Percentiles rank a stretch among this genome's conserved stretches.
Evolutionary conservation across 495 filamentous ascomycete genomes (phyloP).

Genomic region (Penicillium longicatenatum): DNA sequence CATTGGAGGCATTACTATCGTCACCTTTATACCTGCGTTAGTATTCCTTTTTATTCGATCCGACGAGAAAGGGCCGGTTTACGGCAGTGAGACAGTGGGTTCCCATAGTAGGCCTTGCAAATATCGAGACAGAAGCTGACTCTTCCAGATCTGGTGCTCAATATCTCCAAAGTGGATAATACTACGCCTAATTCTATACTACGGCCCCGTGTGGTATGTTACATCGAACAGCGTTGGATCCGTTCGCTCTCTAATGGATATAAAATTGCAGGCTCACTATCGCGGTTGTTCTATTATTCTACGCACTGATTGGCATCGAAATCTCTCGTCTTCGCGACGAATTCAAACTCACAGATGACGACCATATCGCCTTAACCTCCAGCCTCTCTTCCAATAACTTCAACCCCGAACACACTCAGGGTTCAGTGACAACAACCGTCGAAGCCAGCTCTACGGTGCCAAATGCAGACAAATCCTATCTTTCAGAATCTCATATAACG

Average conservation of each 20-base stretch:
- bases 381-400: slow-evolving; percentile 7
- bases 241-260: background rate
- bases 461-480: background rate
- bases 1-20: slow-evolving; percentile 32
- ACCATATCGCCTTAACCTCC: slow-evolving; percentile 30
- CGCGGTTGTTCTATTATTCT: slow-evolving; percentile 38
- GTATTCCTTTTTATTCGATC: slow-evolving; percentile 44
- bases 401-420: slow-evolving; percentile 14
- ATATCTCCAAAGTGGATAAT: slow-evolving; percentile 48
- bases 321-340: slow-evolving; percentile 41
- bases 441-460: slow-evolving; percentile 7
- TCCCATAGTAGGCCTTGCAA: too few relatives aligned
- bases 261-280: slow-evolving; percentile 39
- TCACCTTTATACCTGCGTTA: slow-evolving; percentile 46
- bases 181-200: slow-evolving; percentile 46
- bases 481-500: slow-evolving; percentile 13
- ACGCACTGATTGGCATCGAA: slow-evolving; percentile 42
- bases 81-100: slow-evolving; percentile 45
- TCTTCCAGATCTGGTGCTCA: slow-evolving; percentile 46
- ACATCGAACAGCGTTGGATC: background rate
- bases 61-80: slow-evolving; percentile 41
- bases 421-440: slow-evolving; percentile 16
- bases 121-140: background rate
- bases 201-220: slow-evolving; percentile 46
- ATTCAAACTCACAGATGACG: slow-evolving; percentile 36